These are phyloP conservation scores for Corchorus olitorius DNA, from an alignment of 345 rosid genomes.

Conservation along the genomic window DNA sequence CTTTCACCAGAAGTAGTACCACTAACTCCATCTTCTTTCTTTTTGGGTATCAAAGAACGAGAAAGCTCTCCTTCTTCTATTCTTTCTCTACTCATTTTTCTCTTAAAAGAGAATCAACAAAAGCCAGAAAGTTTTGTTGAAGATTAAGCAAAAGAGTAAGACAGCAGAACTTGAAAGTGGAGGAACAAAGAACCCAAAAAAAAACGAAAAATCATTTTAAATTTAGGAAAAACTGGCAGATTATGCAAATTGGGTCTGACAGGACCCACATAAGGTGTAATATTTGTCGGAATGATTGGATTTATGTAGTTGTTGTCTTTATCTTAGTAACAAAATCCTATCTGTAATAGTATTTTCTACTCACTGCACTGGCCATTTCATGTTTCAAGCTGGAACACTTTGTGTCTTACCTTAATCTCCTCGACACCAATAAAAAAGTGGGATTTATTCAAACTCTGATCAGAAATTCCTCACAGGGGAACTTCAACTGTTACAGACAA, in stretches of 20 bases:
- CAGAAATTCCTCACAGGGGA: background rate
- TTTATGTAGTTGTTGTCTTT: no score
- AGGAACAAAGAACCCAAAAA: background rate
- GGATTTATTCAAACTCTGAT: no score
- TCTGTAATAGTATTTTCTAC: no score
- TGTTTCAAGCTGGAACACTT: background rate
- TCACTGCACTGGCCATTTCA: background rate
- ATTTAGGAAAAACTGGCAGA: background rate
- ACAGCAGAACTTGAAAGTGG: background rate
- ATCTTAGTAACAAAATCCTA: no score
- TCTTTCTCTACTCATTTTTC: constrained; percentile 1
- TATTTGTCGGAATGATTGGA: no score
- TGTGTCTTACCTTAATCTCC: background rate
- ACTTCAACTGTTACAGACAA: no score
- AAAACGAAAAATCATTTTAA: background rate
- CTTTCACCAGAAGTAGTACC: background rate
- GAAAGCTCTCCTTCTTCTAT: constrained; percentile 5
- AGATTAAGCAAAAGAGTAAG: background rate
- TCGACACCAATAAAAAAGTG: background rate
- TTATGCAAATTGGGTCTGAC: background rate
- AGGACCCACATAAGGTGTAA: background rate
- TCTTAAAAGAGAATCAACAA: background rate
- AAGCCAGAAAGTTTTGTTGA: background rate
- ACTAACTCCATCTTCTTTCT: background rate
- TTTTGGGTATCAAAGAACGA: constrained; percentile 7